Evolutionary conservation across 371 early-diverging fungal species (phyloP).

Genomic region (Syncephalastrum monosporum): DNA sequence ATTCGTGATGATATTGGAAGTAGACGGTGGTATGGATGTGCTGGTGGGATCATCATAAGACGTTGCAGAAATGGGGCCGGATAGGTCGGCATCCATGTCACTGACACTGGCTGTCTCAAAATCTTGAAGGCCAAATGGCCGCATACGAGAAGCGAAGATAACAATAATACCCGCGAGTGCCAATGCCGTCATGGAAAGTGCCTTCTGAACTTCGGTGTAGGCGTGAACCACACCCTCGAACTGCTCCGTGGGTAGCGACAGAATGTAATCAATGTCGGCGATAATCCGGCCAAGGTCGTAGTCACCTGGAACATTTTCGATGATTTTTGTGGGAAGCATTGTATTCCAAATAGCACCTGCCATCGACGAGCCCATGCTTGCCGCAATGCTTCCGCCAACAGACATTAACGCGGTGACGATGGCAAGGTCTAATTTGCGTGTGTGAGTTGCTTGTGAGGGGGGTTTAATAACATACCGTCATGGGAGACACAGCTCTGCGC

Average conservation of each 20-base stretch:
- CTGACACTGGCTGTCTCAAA: no score
- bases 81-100: no score
- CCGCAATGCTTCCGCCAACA: slow-evolving; percentile 36
- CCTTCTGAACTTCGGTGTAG: slow-evolving; percentile 34
- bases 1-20: no score
- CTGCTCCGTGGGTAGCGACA: slow-evolving; percentile 26
- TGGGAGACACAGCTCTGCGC: slow-evolving; percentile 40
- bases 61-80: no score
- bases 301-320: slow-evolving; percentile 38
- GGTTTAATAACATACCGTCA: slow-evolving; percentile 16
- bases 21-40: no score
- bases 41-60: no score
- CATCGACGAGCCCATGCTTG: slow-evolving; percentile 35
- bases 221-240: slow-evolving; percentile 23
- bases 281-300: slow-evolving; percentile 23
- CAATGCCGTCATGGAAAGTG: slow-evolving; percentile 25
- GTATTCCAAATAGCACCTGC: slow-evolving; percentile 42
- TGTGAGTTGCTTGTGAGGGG: background rate
- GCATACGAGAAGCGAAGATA: slow-evolving; percentile 31
- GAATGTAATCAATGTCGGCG: slow-evolving; percentile 24
- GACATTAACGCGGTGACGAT: slow-evolving; percentile 34
- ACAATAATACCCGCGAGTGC: background rate
- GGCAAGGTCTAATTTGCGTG: slow-evolving; percentile 27
- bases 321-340: slow-evolving; percentile 31
- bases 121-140: slow-evolving; percentile 26